Evolutionary conservation across 768 basidiomycete genomes (phyloP).

Genomic region (Pholiota conissans): DNA sequence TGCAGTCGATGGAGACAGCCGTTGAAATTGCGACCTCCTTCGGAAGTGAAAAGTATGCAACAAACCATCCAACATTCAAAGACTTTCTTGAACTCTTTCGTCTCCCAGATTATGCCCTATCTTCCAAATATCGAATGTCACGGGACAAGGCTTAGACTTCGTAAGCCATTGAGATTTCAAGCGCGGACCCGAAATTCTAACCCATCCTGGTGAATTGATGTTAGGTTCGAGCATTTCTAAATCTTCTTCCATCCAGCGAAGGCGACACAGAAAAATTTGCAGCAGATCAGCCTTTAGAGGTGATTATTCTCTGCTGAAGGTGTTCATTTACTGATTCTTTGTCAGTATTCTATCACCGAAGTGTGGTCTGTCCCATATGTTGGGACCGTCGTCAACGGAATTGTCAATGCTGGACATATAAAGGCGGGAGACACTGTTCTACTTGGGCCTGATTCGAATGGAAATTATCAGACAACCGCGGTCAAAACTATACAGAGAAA

Average conservation of each 20-base stretch:
- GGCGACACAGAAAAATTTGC: constrained; percentile 80
- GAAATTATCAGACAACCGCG: constrained; percentile 76
- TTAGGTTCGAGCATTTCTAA: constrained; percentile 78
- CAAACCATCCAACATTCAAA: not conserved
- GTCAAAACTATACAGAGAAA: constrained; percentile 96
- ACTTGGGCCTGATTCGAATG: constrained; percentile 91
- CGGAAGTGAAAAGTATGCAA: constrained; percentile 63
- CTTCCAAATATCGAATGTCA: constrained; percentile 92
- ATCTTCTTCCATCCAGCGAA: constrained; percentile 87
- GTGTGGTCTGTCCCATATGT: constrained; percentile 89
- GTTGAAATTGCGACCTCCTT: constrained; percentile 77
- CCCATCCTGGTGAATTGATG: constrained; percentile 37
- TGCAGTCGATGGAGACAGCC: constrained; percentile 79
- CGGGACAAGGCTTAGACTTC: constrained; percentile 85
- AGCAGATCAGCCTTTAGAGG: constrained; percentile 78
- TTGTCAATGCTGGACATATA: constrained; percentile 72
- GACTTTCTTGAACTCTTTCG: not conserved
- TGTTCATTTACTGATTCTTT: constrained; percentile 1
- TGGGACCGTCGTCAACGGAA: constrained; percentile 83
- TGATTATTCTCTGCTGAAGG: constrained; percentile 21
- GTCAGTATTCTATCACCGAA: constrained; percentile 80
- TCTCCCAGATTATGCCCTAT: constrained; percentile 79
- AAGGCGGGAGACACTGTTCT: constrained; percentile 81
- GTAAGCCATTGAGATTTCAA: constrained; percentile 36
- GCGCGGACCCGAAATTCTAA: not conserved